Evolutionary conservation across 2,329 filamentous ascomycete species (phyloP).

Genomic region (Nigrograna mackinnonii): DNA sequence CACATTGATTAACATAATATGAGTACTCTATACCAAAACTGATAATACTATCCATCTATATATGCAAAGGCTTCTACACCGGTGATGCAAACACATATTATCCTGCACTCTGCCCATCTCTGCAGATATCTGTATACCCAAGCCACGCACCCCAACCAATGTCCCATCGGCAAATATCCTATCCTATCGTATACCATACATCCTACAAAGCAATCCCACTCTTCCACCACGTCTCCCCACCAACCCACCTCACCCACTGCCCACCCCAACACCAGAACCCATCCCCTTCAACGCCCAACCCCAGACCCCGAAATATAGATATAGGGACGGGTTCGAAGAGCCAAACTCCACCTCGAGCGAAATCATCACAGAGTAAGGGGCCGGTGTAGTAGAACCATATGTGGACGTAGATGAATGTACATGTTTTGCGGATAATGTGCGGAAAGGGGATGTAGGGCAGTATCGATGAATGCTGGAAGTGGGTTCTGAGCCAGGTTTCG

Average conservation of each 20-base stretch:
- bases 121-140: no score
- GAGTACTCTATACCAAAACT: no score
- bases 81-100: no score
- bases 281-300: constrained; percentile 64
- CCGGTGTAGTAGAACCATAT: constrained; percentile 72
- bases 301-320: constrained; percentile 69
- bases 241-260: constrained; percentile 61
- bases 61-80: no score
- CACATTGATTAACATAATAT: no score
- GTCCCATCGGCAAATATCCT: no score
- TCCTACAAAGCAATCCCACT: constrained; percentile 52
- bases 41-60: no score
- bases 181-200: background rate
- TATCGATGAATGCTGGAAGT: background rate
- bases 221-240: constrained; percentile 66
- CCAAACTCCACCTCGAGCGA: constrained; percentile 75
- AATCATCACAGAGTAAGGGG: constrained; percentile 72
- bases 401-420: constrained; percentile 66
- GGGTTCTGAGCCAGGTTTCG: constrained; percentile 55
- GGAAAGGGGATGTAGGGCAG: background rate
- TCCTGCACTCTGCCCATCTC: no score
- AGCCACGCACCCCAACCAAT: no score
- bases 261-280: constrained; percentile 70
- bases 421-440: constrained; percentile 33
- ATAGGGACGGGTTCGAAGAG: constrained; percentile 80